Evolutionary conservation across 768 basidiomycete species (phyloP).

Genomic region (Dentipellis sp.): DNA sequence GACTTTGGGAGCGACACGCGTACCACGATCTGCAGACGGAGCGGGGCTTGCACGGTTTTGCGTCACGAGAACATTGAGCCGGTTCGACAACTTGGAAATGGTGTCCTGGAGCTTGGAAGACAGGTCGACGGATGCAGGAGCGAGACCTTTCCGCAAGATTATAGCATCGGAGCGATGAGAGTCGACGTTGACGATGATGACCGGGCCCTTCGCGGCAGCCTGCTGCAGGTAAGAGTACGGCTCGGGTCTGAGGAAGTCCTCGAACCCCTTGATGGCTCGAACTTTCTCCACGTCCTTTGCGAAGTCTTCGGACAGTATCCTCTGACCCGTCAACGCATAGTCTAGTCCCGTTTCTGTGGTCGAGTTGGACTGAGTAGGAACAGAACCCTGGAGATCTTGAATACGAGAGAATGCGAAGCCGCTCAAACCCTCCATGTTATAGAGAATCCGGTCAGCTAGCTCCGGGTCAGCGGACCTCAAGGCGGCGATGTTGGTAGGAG

Average conservation of each 20-base stretch:
- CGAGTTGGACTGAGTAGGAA: not conserved
- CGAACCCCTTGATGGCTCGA: not conserved
- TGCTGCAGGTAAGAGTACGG: not conserved
- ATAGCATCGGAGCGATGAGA: slow-evolving; percentile 4
- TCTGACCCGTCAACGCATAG: not conserved
- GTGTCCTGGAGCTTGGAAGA: not conserved
- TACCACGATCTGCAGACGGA: not conserved
- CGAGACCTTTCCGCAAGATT: not conserved
- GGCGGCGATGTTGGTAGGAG: no score
- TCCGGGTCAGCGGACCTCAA: no score
- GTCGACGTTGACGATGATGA: slow-evolving; percentile 6
- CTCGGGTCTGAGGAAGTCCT: slow-evolving; percentile 1
- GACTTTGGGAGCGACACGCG: slow-evolving; percentile 3
- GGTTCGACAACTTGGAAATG: not conserved
- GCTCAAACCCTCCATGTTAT: no score
- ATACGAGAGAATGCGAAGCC: no score
- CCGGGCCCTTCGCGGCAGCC: slow-evolving; percentile 3
- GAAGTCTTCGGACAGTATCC: not conserved
- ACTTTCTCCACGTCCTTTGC: not conserved
- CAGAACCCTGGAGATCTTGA: not conserved
- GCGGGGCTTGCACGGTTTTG: not conserved
- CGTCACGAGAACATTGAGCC: not conserved
- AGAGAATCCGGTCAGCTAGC: no score
- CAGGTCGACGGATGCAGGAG: not conserved
- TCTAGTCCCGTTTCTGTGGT: not conserved